Evolutionary conservation across 768 basidiomycete species (phyloP), one percentile per base, ranked within the genome.

Genomic region (Rhizopogon vinicolor): DNA sequence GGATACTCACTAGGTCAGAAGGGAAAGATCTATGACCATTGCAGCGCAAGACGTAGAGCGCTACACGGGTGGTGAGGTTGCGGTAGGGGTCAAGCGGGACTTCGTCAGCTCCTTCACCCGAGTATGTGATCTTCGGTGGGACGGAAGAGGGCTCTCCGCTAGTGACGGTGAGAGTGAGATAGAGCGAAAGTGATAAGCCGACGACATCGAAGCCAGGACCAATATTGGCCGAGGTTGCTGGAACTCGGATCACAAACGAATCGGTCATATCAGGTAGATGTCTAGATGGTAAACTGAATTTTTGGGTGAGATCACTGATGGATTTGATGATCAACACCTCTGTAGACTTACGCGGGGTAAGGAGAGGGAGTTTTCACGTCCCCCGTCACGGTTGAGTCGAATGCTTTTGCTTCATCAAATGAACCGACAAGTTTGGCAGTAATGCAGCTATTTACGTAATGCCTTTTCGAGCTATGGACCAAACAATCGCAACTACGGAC

Each of bases 201-300:
- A 98, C 93, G 59, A 98, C 97, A 70, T 99, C 97, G 72, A 99
- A 99, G 25, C 96, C 96, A 41, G 96, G 96, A 2, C 96, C 96
- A 66, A 99, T 94, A 76, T 99, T 99, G 60, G 96, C 96, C 59
- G 95, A 94, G 2, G 96, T 98, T n/a, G 93, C 93, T 9, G 96
- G 96, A 51, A 98, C 89, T 59, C 79, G 82, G 71, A 99, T 92
- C 39, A 75, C 78, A 72, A 93, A 82, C 58, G 52, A 25, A 41
- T 44, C 42, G 28, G 63, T 44, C 70, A 72, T 70, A 57, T 43
- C 55, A 41, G 48, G 35, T 35, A n/a, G 31, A 22, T 37, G 35
- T 37, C 35, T 37, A 37, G 12, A 41, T 6, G n/a, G 40, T n/a
- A 12, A 35, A 35, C 35, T 35, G 35, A 13, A 35, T 5, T 35